Conservation (phyloP, 2,329 filamentous ascomycete genomes). For the Cercospora brassicicola region DNA sequence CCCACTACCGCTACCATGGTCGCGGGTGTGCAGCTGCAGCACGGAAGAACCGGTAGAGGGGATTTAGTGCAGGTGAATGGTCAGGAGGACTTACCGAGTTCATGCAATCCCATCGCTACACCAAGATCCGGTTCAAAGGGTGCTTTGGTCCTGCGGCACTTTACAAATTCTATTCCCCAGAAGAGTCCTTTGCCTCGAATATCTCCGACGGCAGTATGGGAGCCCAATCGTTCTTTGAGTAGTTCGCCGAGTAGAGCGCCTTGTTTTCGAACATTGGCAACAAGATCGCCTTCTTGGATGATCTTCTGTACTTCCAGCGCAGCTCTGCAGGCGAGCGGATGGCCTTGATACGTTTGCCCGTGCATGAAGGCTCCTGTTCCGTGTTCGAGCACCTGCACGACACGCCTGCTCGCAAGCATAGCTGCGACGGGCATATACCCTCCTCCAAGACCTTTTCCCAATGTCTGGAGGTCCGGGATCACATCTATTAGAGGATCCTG, state of each 20-base stretch:
- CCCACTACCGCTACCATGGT: not conserved
- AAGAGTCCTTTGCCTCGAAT: conserved; percentile 63
- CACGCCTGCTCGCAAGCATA: conserved; percentile 55
- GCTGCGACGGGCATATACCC: conserved; percentile 64
- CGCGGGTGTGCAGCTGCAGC: not conserved
- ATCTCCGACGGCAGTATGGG: conserved; percentile 57
- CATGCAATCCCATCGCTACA: conserved; percentile 53
- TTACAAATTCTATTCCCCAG: conserved; percentile 61
- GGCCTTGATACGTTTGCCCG: conserved; percentile 65
- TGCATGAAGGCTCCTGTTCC: conserved; percentile 55
- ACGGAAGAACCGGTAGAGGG: not conserved
- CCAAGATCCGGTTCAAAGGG: conserved; percentile 51
- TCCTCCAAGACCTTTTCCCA: conserved; percentile 66
- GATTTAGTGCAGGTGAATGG: not conserved
- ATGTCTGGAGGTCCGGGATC: conserved; percentile 64
- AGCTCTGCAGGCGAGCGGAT: conserved; percentile 60
- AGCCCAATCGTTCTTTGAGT: conserved; percentile 47
- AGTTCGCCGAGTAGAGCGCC: conserved; percentile 52
- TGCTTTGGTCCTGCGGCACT: conserved; percentile 55
- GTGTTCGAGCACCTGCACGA: conserved; percentile 52
- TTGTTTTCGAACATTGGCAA: conserved; percentile 59
- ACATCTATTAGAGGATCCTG: conserved; percentile 54
- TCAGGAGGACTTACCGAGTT: conserved; percentile 46
- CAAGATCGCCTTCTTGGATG: conserved; percentile 57
- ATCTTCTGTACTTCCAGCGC: conserved; percentile 64